Percentiles rank a stretch among this genome's conserved stretches.
phyloP scores from a whole-genome alignment of 768 basidiomycete species.

The Krasilnikovozyma curviuscula region DNA sequence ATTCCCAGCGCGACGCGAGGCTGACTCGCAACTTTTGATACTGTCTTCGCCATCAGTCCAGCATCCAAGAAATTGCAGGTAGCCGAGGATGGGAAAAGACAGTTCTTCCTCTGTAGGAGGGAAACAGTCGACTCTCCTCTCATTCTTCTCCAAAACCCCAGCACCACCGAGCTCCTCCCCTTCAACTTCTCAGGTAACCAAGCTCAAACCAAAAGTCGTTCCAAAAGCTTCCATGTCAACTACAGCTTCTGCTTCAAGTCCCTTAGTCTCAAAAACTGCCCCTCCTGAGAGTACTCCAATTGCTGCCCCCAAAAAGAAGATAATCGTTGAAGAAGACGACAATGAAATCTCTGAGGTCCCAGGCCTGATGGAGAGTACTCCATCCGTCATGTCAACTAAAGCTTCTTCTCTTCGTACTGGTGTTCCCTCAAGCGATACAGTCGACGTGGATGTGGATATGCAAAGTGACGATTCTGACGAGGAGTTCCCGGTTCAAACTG shows the following conservation, averaged over 20 bases:
- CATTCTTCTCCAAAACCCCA: conserved; percentile 12
- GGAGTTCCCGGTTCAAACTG: conserved; percentile 16
- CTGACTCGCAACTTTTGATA: too few species aligned
- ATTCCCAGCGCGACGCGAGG: too few species aligned
- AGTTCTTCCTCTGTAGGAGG: background rate
- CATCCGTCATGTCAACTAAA: background rate
- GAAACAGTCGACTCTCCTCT: conserved; percentile 16
- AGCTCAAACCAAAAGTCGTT: too few species aligned
- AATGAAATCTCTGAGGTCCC: background rate
- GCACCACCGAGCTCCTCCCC: background rate
- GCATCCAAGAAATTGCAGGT: too few species aligned
- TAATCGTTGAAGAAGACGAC: conserved; percentile 1
- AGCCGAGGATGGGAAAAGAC: too few species aligned
- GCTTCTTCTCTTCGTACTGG: background rate
- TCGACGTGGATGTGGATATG: conserved; percentile 12
- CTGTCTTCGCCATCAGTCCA: too few species aligned
- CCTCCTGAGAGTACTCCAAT: background rate
- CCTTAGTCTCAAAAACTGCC: background rate
- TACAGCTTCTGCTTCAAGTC: too few species aligned
- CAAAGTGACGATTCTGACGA: conserved; percentile 12
- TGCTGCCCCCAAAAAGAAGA: background rate
- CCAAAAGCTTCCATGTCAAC: too few species aligned
- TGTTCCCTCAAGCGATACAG: background rate
- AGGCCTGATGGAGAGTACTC: conserved; percentile 1
- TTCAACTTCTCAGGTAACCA: background rate